Conservation (phyloP, 1,284 basidiomycete genomes). For the Pseudozyma sp. region DNA sequence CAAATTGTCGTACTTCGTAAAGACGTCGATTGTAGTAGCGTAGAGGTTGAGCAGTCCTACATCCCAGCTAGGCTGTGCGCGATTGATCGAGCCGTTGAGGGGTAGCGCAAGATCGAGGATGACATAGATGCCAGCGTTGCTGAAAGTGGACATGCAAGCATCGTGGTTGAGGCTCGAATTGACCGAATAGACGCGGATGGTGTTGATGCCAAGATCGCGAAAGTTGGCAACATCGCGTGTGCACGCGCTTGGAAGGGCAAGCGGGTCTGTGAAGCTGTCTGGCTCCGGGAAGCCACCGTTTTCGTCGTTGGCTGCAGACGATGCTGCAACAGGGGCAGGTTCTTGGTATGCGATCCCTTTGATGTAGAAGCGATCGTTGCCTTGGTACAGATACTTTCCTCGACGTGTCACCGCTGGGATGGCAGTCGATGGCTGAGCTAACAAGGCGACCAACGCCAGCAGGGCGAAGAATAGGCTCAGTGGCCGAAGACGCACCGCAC, state of each 20-base stretch:
- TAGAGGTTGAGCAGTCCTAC: constrained; percentile 85
- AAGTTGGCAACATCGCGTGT: constrained; percentile 82
- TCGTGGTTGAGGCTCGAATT: constrained; percentile 85
- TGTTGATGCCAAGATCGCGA: constrained; percentile 71
- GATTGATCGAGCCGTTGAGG: constrained; percentile 86
- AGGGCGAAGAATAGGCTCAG: constrained; percentile 17
- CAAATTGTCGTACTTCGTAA: constrained; percentile 69
- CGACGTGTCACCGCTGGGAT: constrained; percentile 68
- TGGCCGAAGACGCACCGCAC: constrained; percentile 5
- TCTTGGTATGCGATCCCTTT: constrained; percentile 91
- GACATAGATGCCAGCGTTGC: constrained; percentile 84
- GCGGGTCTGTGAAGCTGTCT: constrained; percentile 76
- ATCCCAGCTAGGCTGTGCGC: constrained; percentile 80
- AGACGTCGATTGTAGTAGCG: constrained; percentile 80
- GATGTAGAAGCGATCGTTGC: constrained; percentile 82
- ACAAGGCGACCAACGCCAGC: constrained; percentile 9
- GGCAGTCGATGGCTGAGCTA: constrained; percentile 16
- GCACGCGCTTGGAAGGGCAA: constrained; percentile 78
- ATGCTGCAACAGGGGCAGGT: constrained; percentile 75
- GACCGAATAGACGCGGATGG: constrained; percentile 78
- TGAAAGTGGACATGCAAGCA: constrained; percentile 82
- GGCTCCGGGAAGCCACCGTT: constrained; percentile 77
- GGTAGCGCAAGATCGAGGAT: constrained; percentile 90
- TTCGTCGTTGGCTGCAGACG: constrained; percentile 72
- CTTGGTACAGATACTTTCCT: constrained; percentile 82